phyloP scores from a whole-genome alignment of 108 stramenopile genomes.

The Schizochytrium sp. region DNA sequence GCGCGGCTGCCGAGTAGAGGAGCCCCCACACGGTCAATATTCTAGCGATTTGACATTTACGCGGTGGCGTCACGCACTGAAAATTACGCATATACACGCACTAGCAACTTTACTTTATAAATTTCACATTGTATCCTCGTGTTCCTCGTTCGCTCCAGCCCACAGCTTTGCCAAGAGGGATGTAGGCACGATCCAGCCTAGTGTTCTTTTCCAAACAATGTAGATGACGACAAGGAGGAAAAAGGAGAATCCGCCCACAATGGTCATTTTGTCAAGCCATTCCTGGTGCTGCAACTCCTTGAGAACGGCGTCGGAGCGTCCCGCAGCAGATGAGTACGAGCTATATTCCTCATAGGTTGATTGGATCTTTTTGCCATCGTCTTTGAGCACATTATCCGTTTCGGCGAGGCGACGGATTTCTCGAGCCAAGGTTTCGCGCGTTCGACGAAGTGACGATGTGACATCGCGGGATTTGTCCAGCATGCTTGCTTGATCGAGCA shows the following conservation, averaged over 20 bases:
- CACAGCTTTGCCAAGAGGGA: background rate
- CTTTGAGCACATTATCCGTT: background rate
- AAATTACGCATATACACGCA: no score
- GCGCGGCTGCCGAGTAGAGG: no score
- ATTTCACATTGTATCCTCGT: no score
- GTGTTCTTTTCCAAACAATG: background rate
- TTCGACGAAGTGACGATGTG: background rate
- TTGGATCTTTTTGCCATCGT: background rate
- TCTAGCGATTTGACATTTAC: no score
- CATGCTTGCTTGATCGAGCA: background rate
- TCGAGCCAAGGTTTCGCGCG: background rate
- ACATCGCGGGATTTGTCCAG: background rate
- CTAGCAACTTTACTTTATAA: no score
- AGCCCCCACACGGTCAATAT: no score
- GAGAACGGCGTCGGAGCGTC: background rate
- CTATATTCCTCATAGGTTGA: background rate
- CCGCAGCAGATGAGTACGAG: background rate
- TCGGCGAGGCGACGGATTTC: background rate
- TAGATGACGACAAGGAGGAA: background rate
- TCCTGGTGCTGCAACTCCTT: background rate
- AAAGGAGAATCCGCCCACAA: background rate
- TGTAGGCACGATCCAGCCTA: background rate
- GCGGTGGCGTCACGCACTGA: no score
- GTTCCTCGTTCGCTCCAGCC: no score
- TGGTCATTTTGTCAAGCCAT: background rate